Conservation (phyloP, 306 rosid genomes). For the Cucurbita maxima region DNA sequence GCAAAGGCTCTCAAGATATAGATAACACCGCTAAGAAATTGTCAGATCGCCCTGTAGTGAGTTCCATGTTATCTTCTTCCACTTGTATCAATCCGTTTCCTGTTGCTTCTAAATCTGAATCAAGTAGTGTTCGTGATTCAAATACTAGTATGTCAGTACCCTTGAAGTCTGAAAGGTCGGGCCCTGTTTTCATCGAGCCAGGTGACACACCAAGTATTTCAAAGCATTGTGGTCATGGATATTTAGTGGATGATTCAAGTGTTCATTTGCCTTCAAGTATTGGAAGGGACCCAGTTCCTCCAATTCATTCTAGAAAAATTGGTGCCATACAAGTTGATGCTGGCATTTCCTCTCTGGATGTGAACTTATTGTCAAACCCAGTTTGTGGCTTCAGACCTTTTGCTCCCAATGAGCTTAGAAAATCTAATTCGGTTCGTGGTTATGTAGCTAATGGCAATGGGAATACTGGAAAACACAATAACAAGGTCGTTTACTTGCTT, state of each 20-base stretch:
- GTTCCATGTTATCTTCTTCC: slow-evolving; percentile 16
- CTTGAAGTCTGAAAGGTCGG: slow-evolving; percentile 19
- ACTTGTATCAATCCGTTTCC: slow-evolving; percentile 14
- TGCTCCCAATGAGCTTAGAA: slow-evolving; percentile 59
- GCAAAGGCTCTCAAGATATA: slow-evolving; percentile 12
- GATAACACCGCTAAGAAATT: slow-evolving; percentile 3
- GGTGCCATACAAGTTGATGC: slow-evolving; percentile 21
- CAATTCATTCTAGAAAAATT: slow-evolving; percentile 15
- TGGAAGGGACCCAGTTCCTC: slow-evolving; percentile 16
- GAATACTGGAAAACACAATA: slow-evolving; percentile 32
- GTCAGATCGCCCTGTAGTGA: slow-evolving; percentile 23
- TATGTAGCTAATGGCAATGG: slow-evolving; percentile 26
- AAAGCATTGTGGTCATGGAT: slow-evolving; percentile 20
- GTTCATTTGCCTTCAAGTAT: slow-evolving; percentile 23
- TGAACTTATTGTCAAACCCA: slow-evolving; percentile 28
- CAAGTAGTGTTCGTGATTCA: slow-evolving; percentile 23
- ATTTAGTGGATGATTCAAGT: slow-evolving; percentile 4
- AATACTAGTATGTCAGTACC: slow-evolving; percentile 18
- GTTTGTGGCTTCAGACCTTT: slow-evolving; percentile 54
- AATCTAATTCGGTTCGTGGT: slow-evolving; percentile 44
- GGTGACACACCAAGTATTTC: slow-evolving; percentile 10
- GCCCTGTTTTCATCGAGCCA: slow-evolving; percentile 14
- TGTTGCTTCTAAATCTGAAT: slow-evolving; percentile 1
- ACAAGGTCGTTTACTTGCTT: slow-evolving; percentile 32
- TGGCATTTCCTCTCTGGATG: slow-evolving; percentile 29